phyloP scores from a whole-genome alignment of 2,329 filamentous ascomycete species.

The Daldinia eschscholtzii region DNA sequence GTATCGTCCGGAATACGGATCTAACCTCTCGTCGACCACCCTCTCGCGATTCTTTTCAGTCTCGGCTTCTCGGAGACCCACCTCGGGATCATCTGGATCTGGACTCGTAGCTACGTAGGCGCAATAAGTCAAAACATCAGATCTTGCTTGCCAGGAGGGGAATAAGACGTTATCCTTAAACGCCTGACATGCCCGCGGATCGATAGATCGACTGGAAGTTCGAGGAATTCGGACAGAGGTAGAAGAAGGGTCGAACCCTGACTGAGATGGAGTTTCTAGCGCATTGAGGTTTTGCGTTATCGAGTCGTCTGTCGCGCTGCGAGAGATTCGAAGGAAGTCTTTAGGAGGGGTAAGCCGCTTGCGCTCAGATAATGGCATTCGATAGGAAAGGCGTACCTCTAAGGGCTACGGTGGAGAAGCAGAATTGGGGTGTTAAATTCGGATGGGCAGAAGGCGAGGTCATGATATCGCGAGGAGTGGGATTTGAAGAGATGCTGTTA shows the following conservation, averaged over 20 bases:
- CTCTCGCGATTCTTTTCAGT: constrained; percentile 76
- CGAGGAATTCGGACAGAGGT: constrained; percentile 73
- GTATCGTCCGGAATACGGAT: constrained; percentile 90
- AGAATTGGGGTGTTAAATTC: constrained; percentile 78
- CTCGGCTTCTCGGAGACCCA: constrained; percentile 76
- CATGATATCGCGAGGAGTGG: constrained; percentile 57
- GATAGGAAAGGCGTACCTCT: constrained; percentile 67
- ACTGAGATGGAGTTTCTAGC: constrained; percentile 78
- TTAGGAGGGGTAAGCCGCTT: constrained; percentile 54
- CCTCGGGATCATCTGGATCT: constrained; percentile 87
- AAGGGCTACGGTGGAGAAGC: constrained; percentile 77
- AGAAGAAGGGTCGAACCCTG: constrained; percentile 82
- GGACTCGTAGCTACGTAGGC: constrained; percentile 86
- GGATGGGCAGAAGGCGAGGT: constrained; percentile 62
- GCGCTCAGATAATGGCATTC: constrained; percentile 6
- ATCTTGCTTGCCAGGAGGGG: constrained; percentile 86
- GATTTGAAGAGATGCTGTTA: constrained; percentile 20
- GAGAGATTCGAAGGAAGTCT: constrained; percentile 93
- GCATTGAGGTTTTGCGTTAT: constrained; percentile 95
- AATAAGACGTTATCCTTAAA: constrained; percentile 88
- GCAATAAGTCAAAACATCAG: constrained; percentile 90
- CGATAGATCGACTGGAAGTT: constrained; percentile 66
- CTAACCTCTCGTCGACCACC: constrained; percentile 86
- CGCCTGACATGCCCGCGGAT: constrained; percentile 70
- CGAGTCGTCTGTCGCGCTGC: constrained; percentile 88